Base-by-base conservation (phyloP, 768 basidiomycete species). In the Pholiota microspora region DNA sequence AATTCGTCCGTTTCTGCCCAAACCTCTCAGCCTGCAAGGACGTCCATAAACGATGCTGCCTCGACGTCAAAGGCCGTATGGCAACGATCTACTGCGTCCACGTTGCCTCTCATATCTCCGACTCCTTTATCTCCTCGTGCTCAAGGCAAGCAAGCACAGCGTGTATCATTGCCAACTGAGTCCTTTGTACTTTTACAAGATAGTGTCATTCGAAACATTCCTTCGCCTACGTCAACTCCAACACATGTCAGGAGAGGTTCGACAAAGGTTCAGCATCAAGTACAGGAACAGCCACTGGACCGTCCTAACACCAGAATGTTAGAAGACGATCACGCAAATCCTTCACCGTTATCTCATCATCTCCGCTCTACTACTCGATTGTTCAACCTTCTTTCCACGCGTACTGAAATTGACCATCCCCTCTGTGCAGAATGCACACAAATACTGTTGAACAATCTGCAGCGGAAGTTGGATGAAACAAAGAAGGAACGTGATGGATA, bases 371-470 rank as follows among this genome's bases (percentile, higher is more conserved):
- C 88, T 45, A 78, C 80, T 56, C 83, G 84, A 16, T 76, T 94
- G 34, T 87, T 91, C 67, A 89, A 88, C 67, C 68, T 92, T 27
- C 76, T 93, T 40, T 89, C 90, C 10, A 81, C 85, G 53, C 78
- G 85, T 38, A 85, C 88, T 49, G 88, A 89, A 28, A 82, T 95
- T 40, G 92, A 94, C 67, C 94, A 98, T 67, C 97, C 97, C 4
- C 78, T 99, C 7, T 99, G 97, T 69, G 84, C 89, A 0, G 96
- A 98, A 64, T 99, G 97, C 70, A 92, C 94, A 2, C 86, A 90
- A 63, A 80, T 88, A 45, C 72, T 98, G 29, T 80, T 95, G 27
- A 76, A 76, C 1, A 83, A 83, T 23, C 80, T 98, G 28, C 85
- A 89, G 61, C 80, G 80, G 44, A 86, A 93, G 64, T 77, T 96